These are phyloP conservation scores for Ceratobasidium sp. DNA, from an alignment of 1,284 basidiomycete genomes.

Conservation along the genomic window DNA sequence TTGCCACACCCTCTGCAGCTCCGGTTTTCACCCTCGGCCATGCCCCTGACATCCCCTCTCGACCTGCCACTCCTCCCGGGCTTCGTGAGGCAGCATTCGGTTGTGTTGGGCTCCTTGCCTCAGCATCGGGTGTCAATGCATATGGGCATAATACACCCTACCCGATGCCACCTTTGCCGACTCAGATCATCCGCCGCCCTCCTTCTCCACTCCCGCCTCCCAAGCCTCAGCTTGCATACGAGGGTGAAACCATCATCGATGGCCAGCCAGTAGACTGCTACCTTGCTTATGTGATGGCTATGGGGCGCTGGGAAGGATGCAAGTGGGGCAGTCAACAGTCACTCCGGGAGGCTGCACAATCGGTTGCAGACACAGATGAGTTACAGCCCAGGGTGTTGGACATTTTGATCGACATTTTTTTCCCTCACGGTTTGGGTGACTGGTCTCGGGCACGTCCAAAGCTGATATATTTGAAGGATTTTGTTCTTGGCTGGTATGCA, in stretches of 20 bases:
- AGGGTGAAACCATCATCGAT: background rate
- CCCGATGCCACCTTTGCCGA: background rate
- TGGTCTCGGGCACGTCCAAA: background rate
- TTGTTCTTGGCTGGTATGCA: background rate
- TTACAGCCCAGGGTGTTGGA: background rate
- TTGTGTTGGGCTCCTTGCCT: slow-evolving; percentile 2
- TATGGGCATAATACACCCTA: slow-evolving; percentile 17
- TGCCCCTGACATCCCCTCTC: background rate
- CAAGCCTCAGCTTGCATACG: background rate
- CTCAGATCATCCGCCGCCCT: background rate
- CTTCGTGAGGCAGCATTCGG: slow-evolving; percentile 1
- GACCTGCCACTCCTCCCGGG: background rate
- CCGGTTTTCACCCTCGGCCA: background rate
- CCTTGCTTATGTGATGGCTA: background rate
- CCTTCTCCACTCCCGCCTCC: background rate
- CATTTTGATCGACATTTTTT: background rate
- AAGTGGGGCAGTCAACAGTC: background rate
- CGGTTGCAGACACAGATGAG: background rate
- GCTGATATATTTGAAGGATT: background rate
- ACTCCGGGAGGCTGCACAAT: background rate
- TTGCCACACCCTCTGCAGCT: background rate
- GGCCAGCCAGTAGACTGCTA: background rate
- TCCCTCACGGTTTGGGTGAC: background rate
- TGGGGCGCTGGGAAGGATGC: background rate
- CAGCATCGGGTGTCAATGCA: slow-evolving; percentile 1